Base-by-base conservation (phyloP, 129 eudicot genomes). In the Helianthus annuus region DNA sequence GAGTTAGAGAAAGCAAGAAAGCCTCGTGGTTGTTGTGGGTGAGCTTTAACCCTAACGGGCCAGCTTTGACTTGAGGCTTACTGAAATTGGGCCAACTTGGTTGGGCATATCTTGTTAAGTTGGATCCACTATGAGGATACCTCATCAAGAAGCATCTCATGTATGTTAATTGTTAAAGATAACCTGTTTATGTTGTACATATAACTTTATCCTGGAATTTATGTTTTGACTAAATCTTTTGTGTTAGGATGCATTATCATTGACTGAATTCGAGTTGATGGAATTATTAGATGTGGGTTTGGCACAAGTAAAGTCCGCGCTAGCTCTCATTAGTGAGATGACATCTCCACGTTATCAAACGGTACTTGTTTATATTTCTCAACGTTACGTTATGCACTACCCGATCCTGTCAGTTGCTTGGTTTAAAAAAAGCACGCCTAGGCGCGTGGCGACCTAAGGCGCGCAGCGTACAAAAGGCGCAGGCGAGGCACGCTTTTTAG, bases 191-290 rank as follows among this genome's bases (percentile, higher is more conserved):
- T 38, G 45, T 32, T 19, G 62, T 51, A 11, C 27, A 58, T 15
- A 8, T 49, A 60, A 17, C 4, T 42, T 32, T 7, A 6, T 76
- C 48, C 29, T 7, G 1, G 12, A 7, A 46, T 19, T 7, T 36
- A 74, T 17, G 2, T 7, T 34, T 60, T 59, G 57, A 49, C 42
- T 57, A 32, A 36, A 15, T 1, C 0, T 52, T 11, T 77, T 66
- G n/a, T 84, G 71, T 49, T 63, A 92, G 96, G 97, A 88, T 72
- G 97, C 83, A 16, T 78, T 88, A 32, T 88, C 97, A 48, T 80
- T 88, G 78, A 86, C 96, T 16, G 96, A 92, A 69, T 84, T 84
- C 58, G 96, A 88, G 86, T 77, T 92, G 83, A 92, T 92, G 97
- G 97, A 92, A 76, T 77, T 88, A 49, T 70, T 89, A 78, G 97